These are phyloP conservation scores for Aspergillus glaucus DNA, from an alignment of 2,329 filamentous ascomycete species.

Conservation along the genomic window DNA sequence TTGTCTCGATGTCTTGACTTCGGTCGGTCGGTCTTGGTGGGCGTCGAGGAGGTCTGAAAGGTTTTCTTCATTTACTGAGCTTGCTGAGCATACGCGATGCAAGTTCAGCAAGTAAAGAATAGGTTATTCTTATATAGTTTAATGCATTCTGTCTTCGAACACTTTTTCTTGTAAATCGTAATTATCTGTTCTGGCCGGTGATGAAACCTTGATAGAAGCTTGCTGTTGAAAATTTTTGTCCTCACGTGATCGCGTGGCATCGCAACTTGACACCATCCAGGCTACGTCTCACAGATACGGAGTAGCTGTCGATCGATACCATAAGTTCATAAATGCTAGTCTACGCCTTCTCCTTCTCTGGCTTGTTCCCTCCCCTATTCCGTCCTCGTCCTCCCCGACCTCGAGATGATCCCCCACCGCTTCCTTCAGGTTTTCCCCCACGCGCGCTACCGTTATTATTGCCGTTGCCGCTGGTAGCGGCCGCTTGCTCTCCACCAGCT, in stretches of 20 bases:
- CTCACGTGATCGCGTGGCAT: too few relatives aligned
- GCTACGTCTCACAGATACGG: too few relatives aligned
- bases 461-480: conserved; percentile 2
- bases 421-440: conserved; percentile 12
- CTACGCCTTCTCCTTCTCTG: not conserved
- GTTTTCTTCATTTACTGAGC: conserved; percentile 19
- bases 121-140: not conserved
- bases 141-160: not conserved
- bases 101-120: too few relatives aligned
- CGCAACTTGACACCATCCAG: too few relatives aligned
- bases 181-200: too few relatives aligned
- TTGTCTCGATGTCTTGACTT: conserved; percentile 62
- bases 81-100: not conserved
- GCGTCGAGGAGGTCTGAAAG: conserved; percentile 90
- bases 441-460: conserved; percentile 1
- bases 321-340: too few relatives aligned
- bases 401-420: conserved; percentile 10
- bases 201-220: too few relatives aligned
- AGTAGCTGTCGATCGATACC: too few relatives aligned
- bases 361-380: conserved; percentile 8
- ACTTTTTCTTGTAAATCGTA: too few relatives aligned
- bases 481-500: conserved; percentile 4
- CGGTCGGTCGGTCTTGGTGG: conserved; percentile 72
- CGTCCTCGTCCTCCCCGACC: conserved; percentile 13
- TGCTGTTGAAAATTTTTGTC: not conserved